Evolutionary conservation across 1,139 yeast species (phyloP), one percentile per base, ranked within the genome.

Genomic region (Arxiozyma heterogenica): DNA sequence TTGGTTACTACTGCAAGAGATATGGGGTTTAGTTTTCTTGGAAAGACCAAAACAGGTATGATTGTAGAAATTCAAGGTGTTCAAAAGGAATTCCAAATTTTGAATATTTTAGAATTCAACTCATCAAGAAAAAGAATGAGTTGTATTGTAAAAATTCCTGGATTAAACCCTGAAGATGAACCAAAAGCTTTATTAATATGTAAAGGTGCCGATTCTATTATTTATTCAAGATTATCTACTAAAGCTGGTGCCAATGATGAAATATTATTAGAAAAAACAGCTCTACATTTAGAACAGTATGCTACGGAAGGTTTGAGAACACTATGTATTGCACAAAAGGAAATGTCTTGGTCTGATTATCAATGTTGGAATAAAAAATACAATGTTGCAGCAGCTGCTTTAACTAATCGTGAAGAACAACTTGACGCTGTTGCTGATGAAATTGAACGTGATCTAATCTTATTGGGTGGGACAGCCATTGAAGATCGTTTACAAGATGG

Each of bases 301-400:
- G 98, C 98, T n/a, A 87, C 87, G 51, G 98, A 93, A 72, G 98
- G 98, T 62, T 77, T 93, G 63, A 83, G 98, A 74, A 93, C 98
- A 1, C 76, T 93, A 58, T 93, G 98, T 74, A 80, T 93, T 65
- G 96, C 98, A 1, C 86, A 87, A 65, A 81, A 84, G 61, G 93
- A 84, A 62, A 65, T 93, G 43, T 73, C 84, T 4, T 78, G 83
- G 69, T 63, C 73, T 2, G 80, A 78, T 62, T 91, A 85, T 67
- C 66, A 73, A 27, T 77, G 75, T 44, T 93, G 98, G 98, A 75
- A 78, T 54, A 70, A 63, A 21, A 78, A 81, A 43, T 91, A 86
- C 64, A 86, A 83, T 54, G 79, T 76, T 45, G 98, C 97, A 1
- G 79, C 94, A 17, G 79, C 86, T 1, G 82, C 94, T 49, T 77